Percentiles rank a stretch among this genome's conserved stretches.
These are phyloP conservation scores for Tuber indicum DNA, from an alignment of 495 filamentous ascomycete species.

Conservation along the genomic window DNA sequence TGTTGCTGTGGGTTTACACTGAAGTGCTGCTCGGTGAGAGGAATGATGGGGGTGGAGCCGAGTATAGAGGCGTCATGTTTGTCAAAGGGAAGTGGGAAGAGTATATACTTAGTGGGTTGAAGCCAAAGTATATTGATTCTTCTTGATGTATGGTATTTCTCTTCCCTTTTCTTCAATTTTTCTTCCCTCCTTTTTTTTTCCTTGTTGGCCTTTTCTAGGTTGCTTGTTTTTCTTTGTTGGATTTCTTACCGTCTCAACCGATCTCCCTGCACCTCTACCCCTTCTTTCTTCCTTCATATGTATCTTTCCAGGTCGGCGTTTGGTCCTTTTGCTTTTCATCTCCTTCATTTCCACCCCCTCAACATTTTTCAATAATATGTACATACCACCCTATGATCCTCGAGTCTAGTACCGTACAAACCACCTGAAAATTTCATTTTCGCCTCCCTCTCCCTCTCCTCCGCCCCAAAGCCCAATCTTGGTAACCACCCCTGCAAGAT, in stretches of 20 bases:
- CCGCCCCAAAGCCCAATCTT: not conserved
- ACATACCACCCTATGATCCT: not conserved
- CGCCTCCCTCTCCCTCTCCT: not conserved
- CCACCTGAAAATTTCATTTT: not conserved
- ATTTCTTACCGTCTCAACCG: not conserved
- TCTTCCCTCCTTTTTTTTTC: not conserved
- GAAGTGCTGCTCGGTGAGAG: slow-evolving; percentile 37
- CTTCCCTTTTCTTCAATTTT: not conserved
- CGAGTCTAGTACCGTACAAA: not conserved
- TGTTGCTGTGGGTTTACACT: slow-evolving; percentile 40
- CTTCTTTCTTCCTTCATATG: not conserved
- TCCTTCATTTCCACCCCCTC: not conserved
- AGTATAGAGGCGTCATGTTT: slow-evolving; percentile 35
- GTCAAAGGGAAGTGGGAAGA: slow-evolving; percentile 34
- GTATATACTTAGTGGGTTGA: slow-evolving; percentile 27
- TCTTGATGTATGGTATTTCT: slow-evolving; percentile 12
- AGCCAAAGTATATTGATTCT: slow-evolving; percentile 28
- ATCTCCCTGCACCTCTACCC: not conserved
- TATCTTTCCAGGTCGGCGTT: not conserved
- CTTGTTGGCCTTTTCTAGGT: slow-evolving; percentile 1
- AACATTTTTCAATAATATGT: not conserved
- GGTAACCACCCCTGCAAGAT: not conserved
- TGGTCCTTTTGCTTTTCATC: not conserved
- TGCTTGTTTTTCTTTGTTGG: not conserved
- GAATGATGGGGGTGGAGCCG: slow-evolving; percentile 28